Conservation (phyloP, 75 land plant genomes). For the Adiantum capillusveneris region DNA sequence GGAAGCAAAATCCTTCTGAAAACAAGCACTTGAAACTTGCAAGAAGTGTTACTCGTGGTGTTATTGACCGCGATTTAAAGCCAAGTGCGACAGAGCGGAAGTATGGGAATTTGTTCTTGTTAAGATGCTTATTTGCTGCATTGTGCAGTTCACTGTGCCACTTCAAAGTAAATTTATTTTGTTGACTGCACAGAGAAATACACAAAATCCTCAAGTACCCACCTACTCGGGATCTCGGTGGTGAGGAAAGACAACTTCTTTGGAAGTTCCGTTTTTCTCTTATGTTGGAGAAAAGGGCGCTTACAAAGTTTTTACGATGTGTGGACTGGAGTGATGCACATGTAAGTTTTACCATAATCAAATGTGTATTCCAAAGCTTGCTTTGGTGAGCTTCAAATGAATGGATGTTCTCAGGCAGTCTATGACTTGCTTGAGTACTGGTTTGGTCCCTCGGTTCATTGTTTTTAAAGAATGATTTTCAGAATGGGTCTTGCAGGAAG, state of each 20-base stretch:
- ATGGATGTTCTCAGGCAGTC: background rate
- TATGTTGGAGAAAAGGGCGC: conserved; percentile 83
- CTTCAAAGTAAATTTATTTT: too few species aligned
- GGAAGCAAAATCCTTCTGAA: conserved; percentile 86
- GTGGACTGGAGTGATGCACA: conserved; percentile 99
- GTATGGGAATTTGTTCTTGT: conserved; percentile 57
- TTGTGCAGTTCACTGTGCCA: too few species aligned
- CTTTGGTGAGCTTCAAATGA: background rate
- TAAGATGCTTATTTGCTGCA: too few species aligned
- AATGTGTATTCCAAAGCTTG: too few species aligned
- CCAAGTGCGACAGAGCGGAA: conserved; percentile 78
- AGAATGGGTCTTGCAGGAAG: conserved; percentile 49
- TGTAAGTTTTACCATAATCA: conserved; percentile 45
- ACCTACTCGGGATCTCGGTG: conserved; percentile 76
- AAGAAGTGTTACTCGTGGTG: conserved; percentile 82
- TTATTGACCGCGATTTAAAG: conserved; percentile 85
- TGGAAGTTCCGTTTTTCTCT: conserved; percentile 93
- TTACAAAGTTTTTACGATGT: conserved; percentile 89
- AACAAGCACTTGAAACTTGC: conserved; percentile 96
- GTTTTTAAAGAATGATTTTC: background rate
- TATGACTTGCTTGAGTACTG: background rate
- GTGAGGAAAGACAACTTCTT: conserved; percentile 83
- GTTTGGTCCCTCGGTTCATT: background rate
- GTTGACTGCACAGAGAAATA: conserved; percentile 55
- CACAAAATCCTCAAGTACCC: conserved; percentile 77